phyloP scores from a whole-genome alignment of 148 eudicot genomes.

The Vaccinium vitisidaea region DNA sequence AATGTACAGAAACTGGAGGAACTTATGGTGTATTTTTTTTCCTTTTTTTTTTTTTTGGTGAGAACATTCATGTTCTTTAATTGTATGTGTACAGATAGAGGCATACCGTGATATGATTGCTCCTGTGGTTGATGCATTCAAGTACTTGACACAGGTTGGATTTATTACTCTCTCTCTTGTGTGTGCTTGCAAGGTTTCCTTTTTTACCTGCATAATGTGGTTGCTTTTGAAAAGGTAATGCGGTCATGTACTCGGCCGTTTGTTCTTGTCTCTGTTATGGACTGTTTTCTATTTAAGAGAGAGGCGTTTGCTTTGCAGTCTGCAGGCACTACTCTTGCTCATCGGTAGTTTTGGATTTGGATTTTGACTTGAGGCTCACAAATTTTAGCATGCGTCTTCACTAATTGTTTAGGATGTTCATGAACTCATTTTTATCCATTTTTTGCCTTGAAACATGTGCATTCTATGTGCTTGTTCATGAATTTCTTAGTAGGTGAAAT shows the following conservation, averaged over 20 bases:
- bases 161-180: constrained; percentile 3
- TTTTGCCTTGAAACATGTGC: neutral
- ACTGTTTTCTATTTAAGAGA: neutral
- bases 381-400: constrained; percentile 1
- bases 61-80: constrained; percentile 6
- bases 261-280: neutral
- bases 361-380: neutral
- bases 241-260: neutral
- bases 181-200: neutral
- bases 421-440: neutral
- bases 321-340: constrained; percentile 4
- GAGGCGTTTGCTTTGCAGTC: neutral
- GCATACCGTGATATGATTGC: constrained; percentile 98
- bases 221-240: neutral
- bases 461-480: neutral
- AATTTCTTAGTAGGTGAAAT: neutral
- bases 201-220: neutral
- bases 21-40: neutral
- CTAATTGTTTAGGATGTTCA: neutral
- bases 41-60: neutral
- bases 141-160: constrained; percentile 92
- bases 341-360: neutral
- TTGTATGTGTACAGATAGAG: constrained; percentile 67
- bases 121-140: constrained; percentile 99
- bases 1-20: neutral